Conservation (phyloP, 192 early-diverging fungal genomes). For the Spizellomyces sp. region DNA sequence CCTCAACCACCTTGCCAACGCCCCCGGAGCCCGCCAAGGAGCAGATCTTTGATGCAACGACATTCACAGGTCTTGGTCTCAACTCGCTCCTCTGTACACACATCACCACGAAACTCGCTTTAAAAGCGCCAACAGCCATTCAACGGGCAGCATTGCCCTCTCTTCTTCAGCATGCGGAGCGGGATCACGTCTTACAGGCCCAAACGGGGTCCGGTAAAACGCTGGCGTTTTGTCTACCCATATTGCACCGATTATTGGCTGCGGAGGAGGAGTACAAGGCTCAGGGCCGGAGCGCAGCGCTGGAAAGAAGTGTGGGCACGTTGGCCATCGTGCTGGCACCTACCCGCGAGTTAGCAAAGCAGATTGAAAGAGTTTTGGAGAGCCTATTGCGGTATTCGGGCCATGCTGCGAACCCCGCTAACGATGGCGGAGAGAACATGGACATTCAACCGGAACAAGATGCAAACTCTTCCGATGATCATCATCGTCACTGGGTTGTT, state of each 20-base stretch:
- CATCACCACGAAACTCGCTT: slow-evolving; percentile 70
- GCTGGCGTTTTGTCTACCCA: slow-evolving; percentile 89
- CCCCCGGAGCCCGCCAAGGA: slow-evolving; percentile 18
- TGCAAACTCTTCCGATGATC: slow-evolving; percentile 66
- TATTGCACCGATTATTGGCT: slow-evolving; percentile 81
- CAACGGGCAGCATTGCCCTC: slow-evolving; percentile 83
- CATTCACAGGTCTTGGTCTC: slow-evolving; percentile 80
- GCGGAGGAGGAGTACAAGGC: slow-evolving; percentile 50
- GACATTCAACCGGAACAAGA: slow-evolving; percentile 75
- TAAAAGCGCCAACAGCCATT: slow-evolving; percentile 85
- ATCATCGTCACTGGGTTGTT: slow-evolving; percentile 84
- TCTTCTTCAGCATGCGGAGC: slow-evolving; percentile 47
- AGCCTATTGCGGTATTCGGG: slow-evolving; percentile 75
- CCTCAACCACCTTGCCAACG: slow-evolving; percentile 3
- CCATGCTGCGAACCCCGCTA: slow-evolving; percentile 70
- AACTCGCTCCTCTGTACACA: slow-evolving; percentile 69
- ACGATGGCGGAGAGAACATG: slow-evolving; percentile 79
- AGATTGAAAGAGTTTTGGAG: slow-evolving; percentile 81
- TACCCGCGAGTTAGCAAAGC: slow-evolving; percentile 97
- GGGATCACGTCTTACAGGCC: slow-evolving; percentile 89
- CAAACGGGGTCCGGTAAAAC: slow-evolving; percentile 99
- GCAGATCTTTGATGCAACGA: slow-evolving; percentile 28
- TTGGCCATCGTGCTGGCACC: slow-evolving; percentile 93
- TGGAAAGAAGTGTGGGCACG: slow-evolving; percentile 73
- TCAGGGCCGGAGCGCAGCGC: neutral